Percentiles rank a stretch among this genome's conserved stretches.
Evolutionary conservation across 192 early-diverging fungal genomes (phyloP).

Genomic region (Coemansia sp.): DNA sequence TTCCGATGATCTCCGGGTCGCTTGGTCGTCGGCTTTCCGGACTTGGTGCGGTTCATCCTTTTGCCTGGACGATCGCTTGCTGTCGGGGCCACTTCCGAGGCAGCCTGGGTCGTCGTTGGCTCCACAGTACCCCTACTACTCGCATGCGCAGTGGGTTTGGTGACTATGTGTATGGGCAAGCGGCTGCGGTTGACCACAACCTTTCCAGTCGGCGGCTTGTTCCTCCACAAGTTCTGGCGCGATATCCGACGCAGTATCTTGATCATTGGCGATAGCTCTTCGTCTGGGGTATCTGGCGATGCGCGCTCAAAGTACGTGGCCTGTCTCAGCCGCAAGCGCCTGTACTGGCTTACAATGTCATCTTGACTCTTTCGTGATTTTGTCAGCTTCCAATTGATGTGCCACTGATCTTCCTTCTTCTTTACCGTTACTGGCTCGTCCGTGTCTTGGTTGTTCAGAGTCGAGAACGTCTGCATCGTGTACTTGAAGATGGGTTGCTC

Average conservation of each 20-base stretch:
- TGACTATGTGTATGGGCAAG: slow-evolving; percentile 1
- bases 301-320: slow-evolving; percentile 51
- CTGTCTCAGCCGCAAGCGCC: slow-evolving; percentile 29
- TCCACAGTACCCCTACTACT: neutral
- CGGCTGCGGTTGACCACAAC: slow-evolving; percentile 37
- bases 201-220: slow-evolving; percentile 28
- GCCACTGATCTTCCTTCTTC: slow-evolving; percentile 35
- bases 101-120: neutral
- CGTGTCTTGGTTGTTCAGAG: slow-evolving; percentile 37
- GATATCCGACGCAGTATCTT: slow-evolving; percentile 43
- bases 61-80: neutral
- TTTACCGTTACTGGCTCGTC: slow-evolving; percentile 39
- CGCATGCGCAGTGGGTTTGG: neutral
- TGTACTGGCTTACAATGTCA: slow-evolving; percentile 10
- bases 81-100: neutral
- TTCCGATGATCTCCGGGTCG: neutral
- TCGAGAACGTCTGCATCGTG: slow-evolving; percentile 41
- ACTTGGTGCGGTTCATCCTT: neutral
- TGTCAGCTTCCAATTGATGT: slow-evolving; percentile 38
- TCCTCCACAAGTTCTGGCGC: slow-evolving; percentile 38
- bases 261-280: slow-evolving; percentile 40
- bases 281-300: slow-evolving; percentile 40
- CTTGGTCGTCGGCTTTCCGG: neutral
- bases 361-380: slow-evolving; percentile 16
- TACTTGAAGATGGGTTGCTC: slow-evolving; percentile 44